Base-by-base conservation (phyloP, 768 basidiomycete species). In the Rhodosporidiobolus odoratus region DNA sequence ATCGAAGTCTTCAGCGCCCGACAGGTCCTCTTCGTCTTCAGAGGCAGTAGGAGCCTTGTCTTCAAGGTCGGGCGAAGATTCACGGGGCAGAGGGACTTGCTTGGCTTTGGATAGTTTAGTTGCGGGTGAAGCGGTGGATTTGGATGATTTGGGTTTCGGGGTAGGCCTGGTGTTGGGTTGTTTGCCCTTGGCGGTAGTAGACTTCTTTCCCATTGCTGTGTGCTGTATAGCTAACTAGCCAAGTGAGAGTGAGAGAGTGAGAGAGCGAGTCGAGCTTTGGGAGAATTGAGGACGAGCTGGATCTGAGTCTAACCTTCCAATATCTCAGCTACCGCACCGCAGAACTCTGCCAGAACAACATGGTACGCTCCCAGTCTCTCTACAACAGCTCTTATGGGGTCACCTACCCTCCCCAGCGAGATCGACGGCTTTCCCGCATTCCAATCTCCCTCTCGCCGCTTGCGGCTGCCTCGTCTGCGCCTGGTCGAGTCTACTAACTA, bases 41-140 rank as follows among this genome's bases (percentile, higher is more conserved):
- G 60, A 56, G 1, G 43, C 66, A 2, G 60, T 50, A 16, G 60
- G 60, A 1, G 67, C 67, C 25, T 19, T 21, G 57, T 72, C 70
- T 3, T 23, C 16, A 8, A 19, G n/a, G 52, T 72, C 66, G 13
- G 62, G 62, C 6, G 35, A 38, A 9, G 23, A 27, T 54, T 64
- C 52, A 32, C 58, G 17, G n/a, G 69, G 63, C 40, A 70, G 52
- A 3, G 69, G 52, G 30, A 57, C 53, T 2, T 2, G 9, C 3
- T 4, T 48, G 2, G 66, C 66, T 30, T 61, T 68, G 1, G 52
- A 12, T 40, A 68, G 59, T 43, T 54, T 52, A 17, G 58, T 67
- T n/a, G 37, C 50, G 34, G 60, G 66, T 15, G 66, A 61, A 35
- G 27, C 38, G n/a, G 25, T 6, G 30, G 52, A 23, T 52, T 19